phyloP scores from a whole-genome alignment of 2,329 filamentous ascomycete genomes.

The Sporothrix phasma region DNA sequence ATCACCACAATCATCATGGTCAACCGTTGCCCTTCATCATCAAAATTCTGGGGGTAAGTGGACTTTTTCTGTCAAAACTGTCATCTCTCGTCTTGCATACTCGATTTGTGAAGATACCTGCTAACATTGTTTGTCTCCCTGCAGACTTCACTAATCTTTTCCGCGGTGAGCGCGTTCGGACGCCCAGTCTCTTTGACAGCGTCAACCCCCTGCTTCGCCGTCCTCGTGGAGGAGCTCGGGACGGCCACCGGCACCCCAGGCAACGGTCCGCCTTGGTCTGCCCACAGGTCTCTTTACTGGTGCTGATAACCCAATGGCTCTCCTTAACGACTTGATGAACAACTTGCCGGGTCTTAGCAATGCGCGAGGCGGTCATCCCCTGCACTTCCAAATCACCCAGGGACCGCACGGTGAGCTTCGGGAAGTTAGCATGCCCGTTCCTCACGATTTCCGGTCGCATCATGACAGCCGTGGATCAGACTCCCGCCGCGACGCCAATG shows the following conservation, averaged over 20 bases:
- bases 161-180: slow-evolving; percentile 43
- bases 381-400: slow-evolving; percentile 51
- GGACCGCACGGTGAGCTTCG: slow-evolving; percentile 40
- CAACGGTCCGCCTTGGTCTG: slow-evolving; percentile 40
- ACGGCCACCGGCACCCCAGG: slow-evolving; percentile 34
- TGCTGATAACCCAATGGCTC: slow-evolving; percentile 36
- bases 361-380: slow-evolving; percentile 37
- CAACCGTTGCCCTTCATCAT: slow-evolving; percentile 21
- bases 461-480: slow-evolving; percentile 24
- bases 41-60: slow-evolving; percentile 41
- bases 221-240: slow-evolving; percentile 32
- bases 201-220: slow-evolving; percentile 78
- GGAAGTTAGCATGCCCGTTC: slow-evolving; percentile 38
- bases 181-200: slow-evolving; percentile 61
- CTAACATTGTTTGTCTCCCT: background rate
- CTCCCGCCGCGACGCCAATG: slow-evolving; percentile 38
- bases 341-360: slow-evolving; percentile 29
- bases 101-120: no score
- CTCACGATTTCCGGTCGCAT: slow-evolving; percentile 3
- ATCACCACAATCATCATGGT: slow-evolving; percentile 33
- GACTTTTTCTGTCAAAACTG: background rate
- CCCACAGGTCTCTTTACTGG: slow-evolving; percentile 37
- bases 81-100: background rate
- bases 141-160: slow-evolving; percentile 40
- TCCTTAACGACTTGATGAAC: slow-evolving; percentile 45